These are phyloP conservation scores for Nannochloropsis salina DNA, from an alignment of 108 stramenopile species.

Conservation along the genomic window DNA sequence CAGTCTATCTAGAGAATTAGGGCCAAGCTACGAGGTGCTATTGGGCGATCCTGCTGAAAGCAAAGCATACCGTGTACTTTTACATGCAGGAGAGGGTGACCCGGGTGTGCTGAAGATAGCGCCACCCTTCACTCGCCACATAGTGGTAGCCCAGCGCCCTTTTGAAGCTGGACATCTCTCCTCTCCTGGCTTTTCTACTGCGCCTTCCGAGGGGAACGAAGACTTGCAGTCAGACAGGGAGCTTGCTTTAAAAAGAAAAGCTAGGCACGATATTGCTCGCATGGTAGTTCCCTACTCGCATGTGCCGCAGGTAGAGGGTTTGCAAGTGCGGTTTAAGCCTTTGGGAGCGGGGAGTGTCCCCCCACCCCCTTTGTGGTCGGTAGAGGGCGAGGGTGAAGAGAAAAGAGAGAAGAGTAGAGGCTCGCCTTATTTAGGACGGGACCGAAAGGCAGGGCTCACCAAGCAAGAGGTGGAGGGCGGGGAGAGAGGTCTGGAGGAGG, in stretches of 20 bases:
- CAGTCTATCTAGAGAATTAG: too few relatives aligned
- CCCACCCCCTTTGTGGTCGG: background rate
- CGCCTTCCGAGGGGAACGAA: too few relatives aligned
- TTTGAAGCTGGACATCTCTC: background rate
- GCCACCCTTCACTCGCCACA: background rate
- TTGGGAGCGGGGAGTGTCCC: conserved; percentile 14
- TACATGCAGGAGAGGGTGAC: background rate
- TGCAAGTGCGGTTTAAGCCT: background rate
- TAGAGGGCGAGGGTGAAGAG: background rate
- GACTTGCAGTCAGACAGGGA: too few relatives aligned
- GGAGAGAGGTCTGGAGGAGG: background rate
- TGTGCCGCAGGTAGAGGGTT: background rate
- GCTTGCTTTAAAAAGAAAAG: too few relatives aligned
- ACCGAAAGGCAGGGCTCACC: background rate
- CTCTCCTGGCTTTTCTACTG: too few relatives aligned
- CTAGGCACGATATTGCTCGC: background rate
- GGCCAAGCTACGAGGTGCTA: background rate
- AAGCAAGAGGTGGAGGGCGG: background rate
- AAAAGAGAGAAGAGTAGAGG: background rate
- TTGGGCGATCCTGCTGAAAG: background rate
- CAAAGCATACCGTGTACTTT: background rate
- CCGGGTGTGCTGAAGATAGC: background rate
- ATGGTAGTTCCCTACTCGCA: background rate
- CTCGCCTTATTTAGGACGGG: too few relatives aligned
- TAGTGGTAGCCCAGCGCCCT: background rate